Evolutionary conservation across 163 green algal species (phyloP).

Genomic region (Trebouxia gelatinosa): DNA sequence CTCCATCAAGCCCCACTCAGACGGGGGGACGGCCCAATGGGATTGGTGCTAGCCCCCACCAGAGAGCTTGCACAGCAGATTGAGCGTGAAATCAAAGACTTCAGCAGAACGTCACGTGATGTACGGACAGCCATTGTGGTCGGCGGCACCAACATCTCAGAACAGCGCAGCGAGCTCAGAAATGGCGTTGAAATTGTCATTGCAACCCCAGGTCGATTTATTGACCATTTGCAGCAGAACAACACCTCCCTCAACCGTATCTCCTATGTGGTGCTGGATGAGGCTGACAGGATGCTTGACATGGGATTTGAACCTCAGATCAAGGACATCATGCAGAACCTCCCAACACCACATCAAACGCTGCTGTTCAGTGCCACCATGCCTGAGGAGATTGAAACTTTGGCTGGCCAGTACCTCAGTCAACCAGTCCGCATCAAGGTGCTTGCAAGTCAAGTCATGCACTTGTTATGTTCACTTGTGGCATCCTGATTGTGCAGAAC

Average conservation of each 20-base stretch:
- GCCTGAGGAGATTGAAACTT: constrained; percentile 80
- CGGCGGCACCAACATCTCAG: constrained; percentile 89
- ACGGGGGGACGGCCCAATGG: constrained; percentile 74
- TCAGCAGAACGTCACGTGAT: constrained; percentile 60
- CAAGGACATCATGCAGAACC: constrained; percentile 69
- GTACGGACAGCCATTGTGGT: constrained; percentile 26
- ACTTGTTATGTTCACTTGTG: no score
- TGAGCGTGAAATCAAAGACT: constrained; percentile 42
- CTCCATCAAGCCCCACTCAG: constrained; percentile 53
- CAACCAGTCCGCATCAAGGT: constrained; percentile 50
- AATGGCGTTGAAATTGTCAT: constrained; percentile 67
- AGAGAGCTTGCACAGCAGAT: constrained; percentile 47
- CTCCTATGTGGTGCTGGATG: constrained; percentile 92
- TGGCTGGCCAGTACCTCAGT: constrained; percentile 85
- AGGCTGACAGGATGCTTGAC: constrained; percentile 97
- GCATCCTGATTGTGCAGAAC: no score
- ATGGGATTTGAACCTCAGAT: constrained; percentile 94
- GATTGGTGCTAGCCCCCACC: constrained; percentile 88
- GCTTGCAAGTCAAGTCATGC: no score
- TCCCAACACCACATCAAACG: constrained; percentile 80
- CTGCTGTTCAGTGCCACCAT: constrained; percentile 94
- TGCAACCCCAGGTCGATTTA: constrained; percentile 68
- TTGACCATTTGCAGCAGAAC: constrained; percentile 84
- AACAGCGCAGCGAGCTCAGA: constrained; percentile 83
- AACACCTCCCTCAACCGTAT: constrained; percentile 49